Evolutionary conservation across 169 alveolate genomes (phyloP).

Genomic region (Eimeria zaria): DNA sequence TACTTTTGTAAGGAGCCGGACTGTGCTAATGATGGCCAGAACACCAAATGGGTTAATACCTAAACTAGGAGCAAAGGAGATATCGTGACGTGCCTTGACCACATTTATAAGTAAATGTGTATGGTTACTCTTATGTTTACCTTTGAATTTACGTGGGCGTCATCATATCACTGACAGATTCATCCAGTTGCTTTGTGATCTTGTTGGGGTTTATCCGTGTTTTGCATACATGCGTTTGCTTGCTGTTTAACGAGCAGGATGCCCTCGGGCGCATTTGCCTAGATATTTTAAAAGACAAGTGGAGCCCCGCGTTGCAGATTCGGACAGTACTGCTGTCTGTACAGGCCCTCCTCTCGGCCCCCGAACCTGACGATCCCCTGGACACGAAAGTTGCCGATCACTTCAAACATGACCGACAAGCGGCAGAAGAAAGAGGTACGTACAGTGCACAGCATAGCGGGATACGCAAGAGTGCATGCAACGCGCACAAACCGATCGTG

Average conservation of each 20-base stretch:
- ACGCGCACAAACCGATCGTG: background rate
- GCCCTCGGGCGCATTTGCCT: constrained; percentile 99
- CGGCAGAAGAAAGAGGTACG: constrained; percentile 91
- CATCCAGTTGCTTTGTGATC: background rate
- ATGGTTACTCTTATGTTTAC: background rate
- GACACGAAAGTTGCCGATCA: constrained; percentile 98
- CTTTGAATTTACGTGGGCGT: background rate
- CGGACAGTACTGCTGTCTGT: constrained; percentile 98
- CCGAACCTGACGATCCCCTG: constrained; percentile 99
- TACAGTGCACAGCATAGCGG: background rate
- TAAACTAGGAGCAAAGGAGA: background rate
- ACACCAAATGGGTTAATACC: background rate
- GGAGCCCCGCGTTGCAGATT: constrained; percentile 99
- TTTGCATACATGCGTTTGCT: background rate
- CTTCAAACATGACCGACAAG: constrained; percentile 96
- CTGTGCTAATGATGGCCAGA: background rate
- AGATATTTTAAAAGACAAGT: constrained; percentile 99
- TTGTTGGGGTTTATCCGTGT: background rate
- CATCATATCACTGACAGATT: background rate
- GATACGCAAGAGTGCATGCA: background rate
- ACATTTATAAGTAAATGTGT: background rate
- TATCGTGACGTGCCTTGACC: background rate
- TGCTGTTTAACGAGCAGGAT: constrained; percentile 89
- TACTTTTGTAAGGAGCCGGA: background rate
- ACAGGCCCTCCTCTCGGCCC: constrained; percentile 98